Conservation (phyloP, 2,329 filamentous ascomycete species). For the Claviceps digitariae region DNA sequence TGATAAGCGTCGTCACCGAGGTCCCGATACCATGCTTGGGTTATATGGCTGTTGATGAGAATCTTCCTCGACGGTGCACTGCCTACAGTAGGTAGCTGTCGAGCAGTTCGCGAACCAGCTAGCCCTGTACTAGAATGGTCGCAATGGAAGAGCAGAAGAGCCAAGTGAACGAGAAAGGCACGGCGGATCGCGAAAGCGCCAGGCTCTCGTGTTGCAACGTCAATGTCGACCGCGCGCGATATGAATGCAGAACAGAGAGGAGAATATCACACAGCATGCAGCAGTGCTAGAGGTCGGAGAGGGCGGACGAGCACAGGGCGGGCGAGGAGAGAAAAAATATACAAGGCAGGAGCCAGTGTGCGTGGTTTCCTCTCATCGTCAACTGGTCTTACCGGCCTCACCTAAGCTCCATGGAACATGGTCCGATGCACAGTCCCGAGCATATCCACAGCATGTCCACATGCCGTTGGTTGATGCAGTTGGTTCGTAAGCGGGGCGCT, state of each 20-base stretch:
- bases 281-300: not conserved
- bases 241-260: not conserved
- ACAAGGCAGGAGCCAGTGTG: not conserved
- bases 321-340: not conserved
- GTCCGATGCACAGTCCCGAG: not conserved
- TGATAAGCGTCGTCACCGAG: conserved; percentile 1
- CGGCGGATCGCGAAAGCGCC: not conserved
- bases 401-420: no score
- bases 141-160: not conserved
- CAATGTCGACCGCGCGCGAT: not conserved
- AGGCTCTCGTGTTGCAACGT: conserved; percentile 1
- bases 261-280: not conserved
- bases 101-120: not conserved
- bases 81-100: no score
- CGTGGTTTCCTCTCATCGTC: not conserved
- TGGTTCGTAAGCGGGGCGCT: not conserved
- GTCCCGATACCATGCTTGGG: not conserved
- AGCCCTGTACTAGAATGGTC: not conserved
- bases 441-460: no score
- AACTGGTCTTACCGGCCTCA: not conserved
- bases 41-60: conserved; percentile 1
- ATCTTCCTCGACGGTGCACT: conserved; percentile 4
- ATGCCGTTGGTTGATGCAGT: no score
- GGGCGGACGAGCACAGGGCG: not conserved
- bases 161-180: not conserved